These are phyloP conservation scores for Pseudogymnoascus sp. DNA, from an alignment of 2,329 filamentous ascomycete species.

Conservation along the genomic window DNA sequence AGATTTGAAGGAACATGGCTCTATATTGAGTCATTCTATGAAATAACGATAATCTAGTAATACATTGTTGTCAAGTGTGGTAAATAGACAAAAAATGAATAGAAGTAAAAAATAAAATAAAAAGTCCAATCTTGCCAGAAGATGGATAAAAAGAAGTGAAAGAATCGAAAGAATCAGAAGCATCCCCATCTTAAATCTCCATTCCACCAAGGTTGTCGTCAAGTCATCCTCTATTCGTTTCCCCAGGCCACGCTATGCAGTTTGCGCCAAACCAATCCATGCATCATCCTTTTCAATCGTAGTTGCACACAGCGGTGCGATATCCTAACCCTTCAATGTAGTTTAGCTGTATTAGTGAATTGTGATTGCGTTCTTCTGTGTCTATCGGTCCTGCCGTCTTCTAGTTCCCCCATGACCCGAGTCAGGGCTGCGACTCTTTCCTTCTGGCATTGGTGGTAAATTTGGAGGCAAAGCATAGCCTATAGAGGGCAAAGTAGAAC, in stretches of 20 bases:
- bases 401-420: background rate
- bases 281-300: background rate
- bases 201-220: background rate
- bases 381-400: conserved; percentile 4
- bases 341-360: background rate
- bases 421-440: conserved; percentile 1
- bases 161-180: background rate
- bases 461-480: conserved; percentile 12
- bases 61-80: conserved; percentile 12
- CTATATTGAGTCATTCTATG: background rate
- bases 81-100: conserved; percentile 18
- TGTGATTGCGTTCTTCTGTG: background rate
- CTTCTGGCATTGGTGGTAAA: background rate
- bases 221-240: conserved; percentile 1
- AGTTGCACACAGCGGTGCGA: background rate
- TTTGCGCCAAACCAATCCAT: background rate
- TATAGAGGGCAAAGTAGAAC: conserved; percentile 30
- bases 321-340: background rate
- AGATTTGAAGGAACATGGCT: background rate
- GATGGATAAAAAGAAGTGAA: conserved; percentile 12
- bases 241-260: background rate
- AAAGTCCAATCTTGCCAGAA: conserved; percentile 18
- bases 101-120: conserved; percentile 14
- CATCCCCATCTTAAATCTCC: background rate
- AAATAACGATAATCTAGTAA: conserved; percentile 7